Percentiles rank a stretch among this genome's conserved stretches.
phyloP scores from a whole-genome alignment of 176 grass and related monocot genomes.

The Raddia guianensis region DNA sequence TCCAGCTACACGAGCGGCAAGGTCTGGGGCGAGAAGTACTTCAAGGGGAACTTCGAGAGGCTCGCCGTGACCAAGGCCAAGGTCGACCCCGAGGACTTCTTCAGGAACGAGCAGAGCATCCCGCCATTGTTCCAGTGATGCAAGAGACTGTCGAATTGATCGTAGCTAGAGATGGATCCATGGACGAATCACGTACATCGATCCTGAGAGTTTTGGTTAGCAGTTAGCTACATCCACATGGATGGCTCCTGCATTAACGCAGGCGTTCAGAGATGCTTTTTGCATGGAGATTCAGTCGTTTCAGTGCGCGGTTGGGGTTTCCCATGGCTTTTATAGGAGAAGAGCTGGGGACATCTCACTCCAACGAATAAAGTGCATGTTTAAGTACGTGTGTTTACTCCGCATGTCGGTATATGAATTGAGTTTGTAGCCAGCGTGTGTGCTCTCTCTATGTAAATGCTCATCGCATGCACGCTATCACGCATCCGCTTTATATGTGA shows the following conservation, averaged over 20 bases:
- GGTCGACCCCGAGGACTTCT: slow-evolving; percentile 51
- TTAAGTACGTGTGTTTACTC: neutral
- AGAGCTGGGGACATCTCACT: neutral
- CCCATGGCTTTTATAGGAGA: neutral
- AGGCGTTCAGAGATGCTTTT: neutral
- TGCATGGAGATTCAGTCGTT: neutral
- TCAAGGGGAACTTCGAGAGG: slow-evolving; percentile 43
- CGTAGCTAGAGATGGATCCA: too few relatives aligned
- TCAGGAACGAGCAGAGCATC: slow-evolving; percentile 71
- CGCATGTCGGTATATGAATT: neutral
- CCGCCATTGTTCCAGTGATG: slow-evolving; percentile 46
- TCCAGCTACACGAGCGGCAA: slow-evolving; percentile 36
- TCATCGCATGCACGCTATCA: too few relatives aligned
- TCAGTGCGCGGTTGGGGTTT: neutral
- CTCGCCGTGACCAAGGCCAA: slow-evolving; percentile 43
- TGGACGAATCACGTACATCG: too few relatives aligned
- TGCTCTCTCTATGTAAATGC: too few relatives aligned
- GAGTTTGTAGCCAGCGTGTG: too few relatives aligned
- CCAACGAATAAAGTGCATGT: slow-evolving; percentile 1
- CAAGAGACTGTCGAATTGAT: neutral
- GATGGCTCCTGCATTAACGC: neutral
- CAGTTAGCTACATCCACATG: too few relatives aligned
- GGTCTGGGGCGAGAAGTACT: slow-evolving; percentile 48
- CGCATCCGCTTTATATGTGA: too few relatives aligned
- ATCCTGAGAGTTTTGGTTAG: too few relatives aligned